phyloP scores from a whole-genome alignment of 331 rosid genomes.

The Quercus tomentella region DNA sequence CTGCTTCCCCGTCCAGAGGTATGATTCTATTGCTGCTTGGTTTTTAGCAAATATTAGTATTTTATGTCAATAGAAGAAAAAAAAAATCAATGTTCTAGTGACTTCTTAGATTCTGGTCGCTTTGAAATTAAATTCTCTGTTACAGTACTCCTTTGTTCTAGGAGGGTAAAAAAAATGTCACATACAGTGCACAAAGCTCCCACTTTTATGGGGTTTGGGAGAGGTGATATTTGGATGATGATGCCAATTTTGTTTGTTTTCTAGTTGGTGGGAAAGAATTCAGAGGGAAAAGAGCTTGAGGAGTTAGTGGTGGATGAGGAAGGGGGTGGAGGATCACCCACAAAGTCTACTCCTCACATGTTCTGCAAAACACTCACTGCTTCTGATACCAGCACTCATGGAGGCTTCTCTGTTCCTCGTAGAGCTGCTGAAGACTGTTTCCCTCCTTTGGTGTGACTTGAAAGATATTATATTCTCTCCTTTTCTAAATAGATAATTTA shows the following conservation, averaged over 20 bases:
- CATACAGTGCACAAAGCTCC: no score
- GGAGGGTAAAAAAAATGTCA: background rate
- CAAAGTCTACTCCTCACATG: constrained; percentile 94
- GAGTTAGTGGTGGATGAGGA: constrained; percentile 58
- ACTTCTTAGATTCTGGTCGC: constrained; percentile 18
- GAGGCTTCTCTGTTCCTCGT: constrained; percentile 97
- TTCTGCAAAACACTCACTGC: constrained; percentile 98
- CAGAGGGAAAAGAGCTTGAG: constrained; percentile 62
- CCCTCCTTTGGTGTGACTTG: constrained; percentile 70
- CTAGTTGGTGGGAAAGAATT: constrained; percentile 57
- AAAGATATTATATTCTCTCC: constrained; percentile 15
- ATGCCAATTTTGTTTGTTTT: constrained; percentile 19
- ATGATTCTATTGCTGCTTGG: constrained; percentile 18
- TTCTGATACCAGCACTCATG: constrained; percentile 95
- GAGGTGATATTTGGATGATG: background rate
- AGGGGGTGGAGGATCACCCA: constrained; percentile 64
- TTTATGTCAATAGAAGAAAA: background rate
- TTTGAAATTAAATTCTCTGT: constrained; percentile 27
- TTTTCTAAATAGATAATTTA: background rate
- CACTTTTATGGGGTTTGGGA: no score
- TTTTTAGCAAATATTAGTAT: constrained; percentile 5
- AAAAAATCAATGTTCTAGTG: constrained; percentile 2
- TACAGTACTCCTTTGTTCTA: constrained; percentile 5
- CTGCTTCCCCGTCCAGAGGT: constrained; percentile 89
- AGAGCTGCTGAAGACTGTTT: constrained; percentile 99